Evolutionary conservation across 768 basidiomycete genomes (phyloP), one percentile per base, ranked within the genome.

Genomic region (Hemileccinum rubropunctum): DNA sequence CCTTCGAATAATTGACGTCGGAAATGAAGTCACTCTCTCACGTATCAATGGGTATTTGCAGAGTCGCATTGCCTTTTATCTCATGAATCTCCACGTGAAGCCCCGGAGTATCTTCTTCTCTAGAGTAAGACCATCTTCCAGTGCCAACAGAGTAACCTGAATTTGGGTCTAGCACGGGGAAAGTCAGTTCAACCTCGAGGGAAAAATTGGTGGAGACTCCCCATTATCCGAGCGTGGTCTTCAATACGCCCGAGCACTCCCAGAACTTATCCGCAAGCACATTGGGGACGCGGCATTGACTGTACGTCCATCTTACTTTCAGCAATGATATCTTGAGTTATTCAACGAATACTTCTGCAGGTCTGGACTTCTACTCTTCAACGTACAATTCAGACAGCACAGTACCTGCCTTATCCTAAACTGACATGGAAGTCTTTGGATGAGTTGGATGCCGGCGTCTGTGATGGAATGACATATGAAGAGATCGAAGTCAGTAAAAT

Each of bases 401-500:
- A 84, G 34, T 58, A 79, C 54, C 75, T 99, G 15, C 84, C 88
- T 1, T 98, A 92, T 63, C 77, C 85, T 40, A 97, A 98, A 60
- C 73, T 98, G 55, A 98, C 95, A 3, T 99, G 97, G 97, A 99
- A 99, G 68, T 93, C 92, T 2, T 72, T 99, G 45, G 97, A 99
- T 61, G 97, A 99, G 69, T 77, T 99, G 21, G 97, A 99, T 67
- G 97, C 97, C 8, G 97, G 97, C 21, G 97, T 99, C 30, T 99
- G 97, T 62, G 97, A 99, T 69, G 97, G 88, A 14, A 98, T 99
- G 97, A 98, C 97, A 4, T 99, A 99, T 59, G 87, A 92, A 73
- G 95, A 98, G 77, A 98, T 99, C 50, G 95, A 95, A 78, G 95
- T 91, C 48, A 32, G 73, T 61, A 42, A 28, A 48, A 23, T 34